A percentile compares a stretch with the other conserved stretches of the same genome.
Evolutionary conservation across 2,329 filamentous ascomycete species (phyloP).

Genomic region (Westerdykella sp.): DNA sequence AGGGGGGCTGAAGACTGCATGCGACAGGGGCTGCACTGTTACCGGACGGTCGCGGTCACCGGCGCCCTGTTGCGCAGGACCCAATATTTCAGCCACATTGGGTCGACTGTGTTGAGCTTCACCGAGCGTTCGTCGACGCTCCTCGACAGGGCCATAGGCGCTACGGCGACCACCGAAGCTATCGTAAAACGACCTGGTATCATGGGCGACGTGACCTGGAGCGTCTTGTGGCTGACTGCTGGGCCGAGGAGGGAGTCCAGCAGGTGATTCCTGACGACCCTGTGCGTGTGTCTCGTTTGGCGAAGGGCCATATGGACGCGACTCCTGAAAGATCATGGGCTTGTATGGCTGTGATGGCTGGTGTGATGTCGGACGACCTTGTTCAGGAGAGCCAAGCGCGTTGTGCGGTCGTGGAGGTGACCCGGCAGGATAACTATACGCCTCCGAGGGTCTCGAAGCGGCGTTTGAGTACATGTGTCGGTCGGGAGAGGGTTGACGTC

Average conservation of each 20-base stretch:
- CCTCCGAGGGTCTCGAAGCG: slow-evolving; percentile 23
- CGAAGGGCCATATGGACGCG: slow-evolving; percentile 27
- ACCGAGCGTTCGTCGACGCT: slow-evolving; percentile 31
- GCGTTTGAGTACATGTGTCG: slow-evolving; percentile 24
- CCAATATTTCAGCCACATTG: slow-evolving; percentile 28
- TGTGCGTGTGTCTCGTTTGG: slow-evolving; percentile 22
- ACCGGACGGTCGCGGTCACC: slow-evolving; percentile 30
- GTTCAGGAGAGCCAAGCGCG: slow-evolving; percentile 32
- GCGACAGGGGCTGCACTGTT: slow-evolving; percentile 36
- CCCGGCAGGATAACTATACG: slow-evolving; percentile 19
- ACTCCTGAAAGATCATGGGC: slow-evolving; percentile 23
- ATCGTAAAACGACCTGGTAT: slow-evolving; percentile 3
- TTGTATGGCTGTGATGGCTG: slow-evolving; percentile 31
- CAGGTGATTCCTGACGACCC: slow-evolving; percentile 20
- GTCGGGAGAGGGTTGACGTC: slow-evolving; percentile 35
- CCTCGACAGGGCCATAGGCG: slow-evolving; percentile 25
- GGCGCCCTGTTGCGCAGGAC: slow-evolving; percentile 13
- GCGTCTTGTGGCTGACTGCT: slow-evolving; percentile 36
- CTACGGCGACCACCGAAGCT: slow-evolving; percentile 17
- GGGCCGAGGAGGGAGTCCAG: slow-evolving; percentile 32
- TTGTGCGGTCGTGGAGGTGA: slow-evolving; percentile 32
- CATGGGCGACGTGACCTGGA: slow-evolving; percentile 18
- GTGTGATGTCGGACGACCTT: slow-evolving; percentile 26
- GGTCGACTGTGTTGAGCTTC: slow-evolving; percentile 32
- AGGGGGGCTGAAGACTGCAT: slow-evolving; percentile 35